Evolutionary conservation across 495 filamentous ascomycete genomes (phyloP), one percentile per base, ranked within the genome.

Genomic region (Penicillium atrosanguineum): DNA sequence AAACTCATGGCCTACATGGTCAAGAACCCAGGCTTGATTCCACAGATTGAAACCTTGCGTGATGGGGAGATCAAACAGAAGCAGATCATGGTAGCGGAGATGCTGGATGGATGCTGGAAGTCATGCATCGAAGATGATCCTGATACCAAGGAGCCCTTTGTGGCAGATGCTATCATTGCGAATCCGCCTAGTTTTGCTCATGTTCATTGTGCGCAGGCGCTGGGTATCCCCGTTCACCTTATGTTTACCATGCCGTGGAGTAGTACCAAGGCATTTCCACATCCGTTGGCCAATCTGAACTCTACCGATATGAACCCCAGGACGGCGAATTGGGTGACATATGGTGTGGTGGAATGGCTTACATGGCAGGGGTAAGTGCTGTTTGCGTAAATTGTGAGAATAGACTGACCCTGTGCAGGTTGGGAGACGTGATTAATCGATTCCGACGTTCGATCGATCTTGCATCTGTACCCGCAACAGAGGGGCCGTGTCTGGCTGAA

Each of bases 121-220:
- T 57, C 53, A 12, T 63, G 60, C 54, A 50, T 58, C 9, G 36
- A 50, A 12, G 50, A 47, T n/a, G 59, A 58, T 41, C 36, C 46
- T 3, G 20, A 37, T 6, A 61, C 44, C 5, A 40, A 51, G 18
- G 45, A 64, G 50, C 82, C 83, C 0, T 87, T 88, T 63, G 74
- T 87, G 6, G 85, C 85, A 0, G 81, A 88, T 52, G 81, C 76
- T 11, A 86, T 88, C 44, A 85, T 88, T 55, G 83, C 85, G 0
- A 87, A 87, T 63, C 84, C 85, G 1, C 83, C 83, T 1, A 83
- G 78, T 52, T 85, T 88, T 64, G 84, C 83, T 1, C 84, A 87
- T 72, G 59, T 86, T 0, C 83, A 87, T 60, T 84, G 80, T 57
- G 84, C 83, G 0, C 75, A 87, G 63, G 79, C 76, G 19, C 59